Evolutionary conservation across 78 protist genomes (phyloP), one percentile per base, ranked within the genome.

Genomic region (Monocercomonoides exilis): DNA sequence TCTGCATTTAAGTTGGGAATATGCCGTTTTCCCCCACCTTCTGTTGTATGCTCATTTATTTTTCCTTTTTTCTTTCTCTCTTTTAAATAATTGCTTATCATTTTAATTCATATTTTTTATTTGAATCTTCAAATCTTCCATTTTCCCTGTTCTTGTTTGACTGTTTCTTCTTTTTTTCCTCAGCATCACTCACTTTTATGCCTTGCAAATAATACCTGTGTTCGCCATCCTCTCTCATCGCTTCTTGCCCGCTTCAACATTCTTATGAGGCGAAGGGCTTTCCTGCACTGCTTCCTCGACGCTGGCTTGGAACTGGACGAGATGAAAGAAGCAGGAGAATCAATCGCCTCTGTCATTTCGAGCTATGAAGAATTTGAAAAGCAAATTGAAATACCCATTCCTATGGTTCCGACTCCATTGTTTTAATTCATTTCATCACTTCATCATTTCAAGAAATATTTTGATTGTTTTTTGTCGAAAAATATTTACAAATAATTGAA

Each of bases 211-310:
- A 81, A 63, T 46, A 46, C 84, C 82, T 43, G 85, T 63, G 11
- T 90, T 4, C 6, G 43, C 45, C 82, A 32, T 32, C 82, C 82
- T 21, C 11, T 79, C 45, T 70, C 79, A 21, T 1, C 3, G n/a
- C 54, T 88, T 32, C 33, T 90, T 42, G 45, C 0, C n/a, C 92
- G 92, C 43, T 92, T 89, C 87, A 34, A 3, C 86, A 77, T 0
- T 38, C 88, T 92, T 45, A 90, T 84, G 85, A 3, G 0, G 41
- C 80, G 77, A 0, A 34, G 21, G 35, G 92, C 80, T 0, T 87
- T 88, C 41, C n/a, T 88, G 41, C 93, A 91, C 77, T 91, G 88
- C 89, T 91, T 54, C 21, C 11, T 21, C 38, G 70, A 54, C 11
- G 11, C 11, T 21, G 70, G 70, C 21, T 21, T 54, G 38, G 21